Evolutionary conservation across 2,329 filamentous ascomycete genomes (phyloP), one percentile per base, ranked within the genome.

Genomic region (Paraconiothyrium brasiliense): DNA sequence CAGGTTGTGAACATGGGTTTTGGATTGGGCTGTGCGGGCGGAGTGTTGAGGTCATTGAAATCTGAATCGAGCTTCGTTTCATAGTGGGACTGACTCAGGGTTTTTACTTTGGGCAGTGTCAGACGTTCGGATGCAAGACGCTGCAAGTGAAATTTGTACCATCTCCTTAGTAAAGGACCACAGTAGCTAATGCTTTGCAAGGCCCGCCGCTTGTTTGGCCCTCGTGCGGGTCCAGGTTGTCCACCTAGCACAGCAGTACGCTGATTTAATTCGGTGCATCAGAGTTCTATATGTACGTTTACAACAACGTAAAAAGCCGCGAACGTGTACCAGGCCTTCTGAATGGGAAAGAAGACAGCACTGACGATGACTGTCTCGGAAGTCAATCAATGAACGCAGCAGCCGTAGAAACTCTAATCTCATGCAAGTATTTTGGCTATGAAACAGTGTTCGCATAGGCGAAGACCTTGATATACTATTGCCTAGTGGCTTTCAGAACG

Each of bases 21-120:
- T 30, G 46, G 46, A 34, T 20, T 30, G 44, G 35, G 54, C 41
- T 47, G 37, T 16, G 35, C 16, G 27, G 46, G 37, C 41, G 48
- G 67, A 76, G 68, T 77, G 69, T 66, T 78, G 76, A 77, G 69
- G 74, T 77, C 75, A 77, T 76, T 64, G 68, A 72, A 51, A 69
- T 65, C 48, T 71, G 71, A 72, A 71, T 68, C 74, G 65, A 68
- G 61, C 43, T 51, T 60, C 22, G 73, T 76, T 70, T 70, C 71
- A 73, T 64, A 60, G 62, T 64, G 62, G 64, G 57, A 64, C 61
- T 59, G 56, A 64, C 57, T 55, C 52, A 39, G 9, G 30, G 3
- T 32, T 20, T 13, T 48, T 14, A 10, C 11, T 32, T 30, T 22
- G 9, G n/a, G 16, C 41, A 44, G 41, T 44, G 11, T 48, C n/a